phyloP scores from a whole-genome alignment of 1,284 basidiomycete genomes.

The Cutaneotrichosporon spelunceum region DNA sequence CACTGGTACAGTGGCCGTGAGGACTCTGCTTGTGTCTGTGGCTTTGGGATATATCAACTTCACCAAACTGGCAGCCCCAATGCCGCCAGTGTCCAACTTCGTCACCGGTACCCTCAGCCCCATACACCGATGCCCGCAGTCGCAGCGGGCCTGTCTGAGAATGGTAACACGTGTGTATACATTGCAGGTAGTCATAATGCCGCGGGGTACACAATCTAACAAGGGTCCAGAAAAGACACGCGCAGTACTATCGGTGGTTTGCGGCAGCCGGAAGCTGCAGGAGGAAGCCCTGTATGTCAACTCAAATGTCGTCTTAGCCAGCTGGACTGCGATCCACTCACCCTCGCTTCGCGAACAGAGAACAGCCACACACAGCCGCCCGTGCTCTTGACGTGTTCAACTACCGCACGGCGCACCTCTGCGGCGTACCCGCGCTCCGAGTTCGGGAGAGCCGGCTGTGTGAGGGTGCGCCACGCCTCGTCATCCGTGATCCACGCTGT shows the following conservation, averaged over 20 bases:
- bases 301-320: background rate
- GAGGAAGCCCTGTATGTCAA: constrained; percentile 15
- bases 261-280: constrained; percentile 10
- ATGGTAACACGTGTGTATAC: background rate
- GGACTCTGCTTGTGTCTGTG: too few relatives aligned
- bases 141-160: too few relatives aligned
- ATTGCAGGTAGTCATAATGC: background rate
- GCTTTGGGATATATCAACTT: too few relatives aligned
- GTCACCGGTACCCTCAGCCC: too few relatives aligned
- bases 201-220: background rate
- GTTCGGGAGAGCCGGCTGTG: constrained; percentile 24
- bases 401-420: constrained; percentile 33
- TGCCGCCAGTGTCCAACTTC: too few relatives aligned
- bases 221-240: background rate
- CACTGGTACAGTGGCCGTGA: too few relatives aligned
- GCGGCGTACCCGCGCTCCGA: constrained; percentile 39
- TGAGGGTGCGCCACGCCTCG: constrained; percentile 38
- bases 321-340: background rate
- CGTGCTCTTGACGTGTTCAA: constrained; percentile 10
- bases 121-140: too few relatives aligned
- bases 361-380: constrained; percentile 59
- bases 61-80: too few relatives aligned
- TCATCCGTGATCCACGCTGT: constrained; percentile 45
- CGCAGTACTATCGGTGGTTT: background rate
- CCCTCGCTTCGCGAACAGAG: constrained; percentile 50